A percentile compares a stretch with the other conserved stretches of the same genome.
These are phyloP conservation scores for Malus sieversii DNA, from an alignment of 306 rosid genomes.

Conservation along the genomic window DNA sequence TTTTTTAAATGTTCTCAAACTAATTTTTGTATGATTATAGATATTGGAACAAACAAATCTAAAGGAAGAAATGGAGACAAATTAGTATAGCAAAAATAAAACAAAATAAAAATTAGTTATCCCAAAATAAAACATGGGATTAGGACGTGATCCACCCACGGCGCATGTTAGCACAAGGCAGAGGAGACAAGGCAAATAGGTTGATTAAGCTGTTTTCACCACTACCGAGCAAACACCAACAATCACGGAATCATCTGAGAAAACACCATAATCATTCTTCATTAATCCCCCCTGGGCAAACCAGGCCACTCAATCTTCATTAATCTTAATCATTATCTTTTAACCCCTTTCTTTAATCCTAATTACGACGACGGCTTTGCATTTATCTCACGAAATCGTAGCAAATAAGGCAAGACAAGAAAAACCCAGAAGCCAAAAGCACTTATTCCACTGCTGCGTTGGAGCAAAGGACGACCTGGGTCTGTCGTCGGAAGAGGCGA, in stretches of 20 bases:
- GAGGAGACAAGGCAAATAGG: slow-evolving; percentile 4
- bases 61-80: no score
- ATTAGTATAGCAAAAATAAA: no score
- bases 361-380: neutral
- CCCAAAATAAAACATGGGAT: neutral
- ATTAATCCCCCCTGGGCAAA: neutral
- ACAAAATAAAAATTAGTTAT: no score
- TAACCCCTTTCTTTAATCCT: neutral
- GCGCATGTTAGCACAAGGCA: slow-evolving; percentile 22
- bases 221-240: slow-evolving; percentile 10
- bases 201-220: slow-evolving; percentile 9
- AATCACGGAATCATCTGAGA: slow-evolving; percentile 20
- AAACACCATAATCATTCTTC: neutral
- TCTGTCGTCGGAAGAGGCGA: neutral
- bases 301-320: neutral
- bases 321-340: neutral
- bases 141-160: neutral
- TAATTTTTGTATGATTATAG: no score
- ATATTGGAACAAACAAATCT: no score
- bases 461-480: neutral
- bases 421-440: neutral
- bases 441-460: neutral
- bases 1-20: no score
- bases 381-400: neutral
- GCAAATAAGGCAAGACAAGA: neutral